Percentiles rank a stretch among this genome's conserved stretches.
These are phyloP conservation scores for Salvia miltiorrhiza DNA, from an alignment of 257 asterid species.

Conservation along the genomic window DNA sequence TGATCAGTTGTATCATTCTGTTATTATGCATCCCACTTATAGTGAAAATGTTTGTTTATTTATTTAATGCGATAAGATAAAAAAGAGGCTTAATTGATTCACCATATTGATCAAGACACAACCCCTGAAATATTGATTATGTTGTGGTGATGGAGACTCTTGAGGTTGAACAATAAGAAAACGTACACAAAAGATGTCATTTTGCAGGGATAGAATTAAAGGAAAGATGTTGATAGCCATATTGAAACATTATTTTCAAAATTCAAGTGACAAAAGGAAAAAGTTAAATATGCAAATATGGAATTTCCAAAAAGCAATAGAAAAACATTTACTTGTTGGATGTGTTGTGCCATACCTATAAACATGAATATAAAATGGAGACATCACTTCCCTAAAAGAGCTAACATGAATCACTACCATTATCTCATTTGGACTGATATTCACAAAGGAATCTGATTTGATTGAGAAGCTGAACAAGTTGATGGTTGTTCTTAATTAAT, in stretches of 20 bases:
- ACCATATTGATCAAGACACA: too few species aligned
- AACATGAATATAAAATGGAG: not conserved
- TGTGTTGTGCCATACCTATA: not conserved
- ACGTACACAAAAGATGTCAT: not conserved
- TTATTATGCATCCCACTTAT: too few species aligned
- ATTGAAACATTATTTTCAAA: slow-evolving; percentile 1
- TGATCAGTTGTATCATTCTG: too few species aligned
- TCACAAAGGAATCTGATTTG: slow-evolving; percentile 4
- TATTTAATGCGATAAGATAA: too few species aligned
- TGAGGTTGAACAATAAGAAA: not conserved
- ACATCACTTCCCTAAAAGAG: slow-evolving; percentile 11
- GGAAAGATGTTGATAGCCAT: slow-evolving; percentile 4
- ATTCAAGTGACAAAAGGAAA: not conserved
- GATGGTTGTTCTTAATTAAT: not conserved
- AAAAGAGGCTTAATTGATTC: not conserved
- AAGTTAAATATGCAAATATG: not conserved
- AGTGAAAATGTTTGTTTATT: too few species aligned
- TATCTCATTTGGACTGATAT: not conserved
- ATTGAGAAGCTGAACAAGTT: not conserved
- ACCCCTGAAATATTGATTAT: too few species aligned
- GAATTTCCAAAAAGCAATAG: not conserved
- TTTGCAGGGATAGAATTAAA: not conserved
- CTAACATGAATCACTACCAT: not conserved
- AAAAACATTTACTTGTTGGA: slow-evolving; percentile 6
- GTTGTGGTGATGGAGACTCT: too few species aligned